Percentiles rank a stretch among this genome's conserved stretches.
These are phyloP conservation scores for Gliomastix tumulicola DNA, from an alignment of 2,329 filamentous ascomycete species.

Conservation along the genomic window DNA sequence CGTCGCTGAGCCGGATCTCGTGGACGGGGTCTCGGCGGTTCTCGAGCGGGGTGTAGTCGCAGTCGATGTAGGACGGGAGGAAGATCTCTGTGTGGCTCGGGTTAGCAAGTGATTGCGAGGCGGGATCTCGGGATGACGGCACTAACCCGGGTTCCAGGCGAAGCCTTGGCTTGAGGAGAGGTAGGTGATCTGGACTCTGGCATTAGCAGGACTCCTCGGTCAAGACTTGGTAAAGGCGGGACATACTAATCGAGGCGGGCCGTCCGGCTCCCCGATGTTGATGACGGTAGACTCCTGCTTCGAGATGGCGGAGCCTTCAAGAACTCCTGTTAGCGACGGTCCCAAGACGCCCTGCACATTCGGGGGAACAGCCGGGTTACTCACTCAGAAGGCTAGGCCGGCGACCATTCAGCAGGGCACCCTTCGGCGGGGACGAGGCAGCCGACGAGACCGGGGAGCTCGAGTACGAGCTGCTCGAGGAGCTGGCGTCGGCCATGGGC, in stretches of 20 bases:
- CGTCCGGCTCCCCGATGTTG: conserved; percentile 69
- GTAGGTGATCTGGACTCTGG: conserved; percentile 64
- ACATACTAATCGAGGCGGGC: conserved; percentile 63
- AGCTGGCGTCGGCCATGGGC: conserved; percentile 40
- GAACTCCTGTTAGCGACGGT: neutral
- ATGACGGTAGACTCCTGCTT: conserved; percentile 75
- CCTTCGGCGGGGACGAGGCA: conserved; percentile 47
- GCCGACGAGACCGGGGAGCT: conserved; percentile 44
- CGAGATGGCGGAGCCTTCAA: conserved; percentile 59
- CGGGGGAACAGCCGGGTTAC: neutral
- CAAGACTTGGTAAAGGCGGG: no score
- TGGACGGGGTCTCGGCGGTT: conserved; percentile 69
- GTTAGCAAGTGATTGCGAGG: conserved; percentile 1
- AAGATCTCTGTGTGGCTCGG: conserved; percentile 58
- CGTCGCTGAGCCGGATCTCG: conserved; percentile 71
- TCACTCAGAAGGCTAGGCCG: conserved; percentile 57
- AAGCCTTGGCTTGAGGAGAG: conserved; percentile 75
- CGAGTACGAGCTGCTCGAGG: conserved; percentile 31
- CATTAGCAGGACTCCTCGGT: no score
- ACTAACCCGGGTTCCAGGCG: conserved; percentile 70
- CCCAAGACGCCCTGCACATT: neutral
- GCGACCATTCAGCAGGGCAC: conserved; percentile 43
- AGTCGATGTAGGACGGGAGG: conserved; percentile 69
- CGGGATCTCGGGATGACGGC: neutral
- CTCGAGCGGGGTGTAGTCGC: conserved; percentile 68